These are phyloP conservation scores for Penicillium robsamsonii DNA, from an alignment of 495 filamentous ascomycete genomes.

Conservation along the genomic window DNA sequence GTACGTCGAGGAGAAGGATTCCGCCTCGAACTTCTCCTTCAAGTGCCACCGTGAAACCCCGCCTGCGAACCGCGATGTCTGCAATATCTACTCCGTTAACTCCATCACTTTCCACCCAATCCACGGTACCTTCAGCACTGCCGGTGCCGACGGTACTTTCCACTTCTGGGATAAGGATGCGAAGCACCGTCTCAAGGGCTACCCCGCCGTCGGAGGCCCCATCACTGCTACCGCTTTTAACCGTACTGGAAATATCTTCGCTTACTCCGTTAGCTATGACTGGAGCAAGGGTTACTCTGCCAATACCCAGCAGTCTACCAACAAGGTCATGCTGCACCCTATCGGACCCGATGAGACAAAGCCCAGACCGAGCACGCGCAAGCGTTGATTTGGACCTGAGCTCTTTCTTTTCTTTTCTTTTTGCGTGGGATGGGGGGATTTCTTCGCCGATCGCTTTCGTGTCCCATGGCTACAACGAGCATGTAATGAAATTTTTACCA, in stretches of 20 bases:
- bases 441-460: slow-evolving; percentile 9
- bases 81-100: slow-evolving; percentile 87
- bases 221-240: slow-evolving; percentile 80
- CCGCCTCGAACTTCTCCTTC: slow-evolving; percentile 81
- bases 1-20: slow-evolving; percentile 84
- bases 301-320: slow-evolving; percentile 66
- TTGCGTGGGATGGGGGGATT: slow-evolving; percentile 6
- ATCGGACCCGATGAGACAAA: slow-evolving; percentile 77
- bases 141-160: slow-evolving; percentile 85
- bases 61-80: slow-evolving; percentile 58
- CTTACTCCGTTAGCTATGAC: slow-evolving; percentile 90
- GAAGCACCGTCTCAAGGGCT: slow-evolving; percentile 82
- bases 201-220: slow-evolving; percentile 77
- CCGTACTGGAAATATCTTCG: slow-evolving; percentile 74
- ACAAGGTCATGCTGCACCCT: slow-evolving; percentile 85
- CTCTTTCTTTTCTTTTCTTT: slow-evolving; percentile 1
- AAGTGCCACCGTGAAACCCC: slow-evolving; percentile 86
- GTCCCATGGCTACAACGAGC: slow-evolving; percentile 29
- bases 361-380: slow-evolving; percentile 67
- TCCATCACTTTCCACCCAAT: slow-evolving; percentile 84
- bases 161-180: slow-evolving; percentile 90
- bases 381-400: slow-evolving; percentile 52
- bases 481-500: slow-evolving; percentile 31
- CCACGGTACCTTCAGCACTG: slow-evolving; percentile 87
- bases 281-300: slow-evolving; percentile 85